phyloP scores from a whole-genome alignment of 495 filamentous ascomycete genomes.

The Annulohypoxylon maeteangense region DNA sequence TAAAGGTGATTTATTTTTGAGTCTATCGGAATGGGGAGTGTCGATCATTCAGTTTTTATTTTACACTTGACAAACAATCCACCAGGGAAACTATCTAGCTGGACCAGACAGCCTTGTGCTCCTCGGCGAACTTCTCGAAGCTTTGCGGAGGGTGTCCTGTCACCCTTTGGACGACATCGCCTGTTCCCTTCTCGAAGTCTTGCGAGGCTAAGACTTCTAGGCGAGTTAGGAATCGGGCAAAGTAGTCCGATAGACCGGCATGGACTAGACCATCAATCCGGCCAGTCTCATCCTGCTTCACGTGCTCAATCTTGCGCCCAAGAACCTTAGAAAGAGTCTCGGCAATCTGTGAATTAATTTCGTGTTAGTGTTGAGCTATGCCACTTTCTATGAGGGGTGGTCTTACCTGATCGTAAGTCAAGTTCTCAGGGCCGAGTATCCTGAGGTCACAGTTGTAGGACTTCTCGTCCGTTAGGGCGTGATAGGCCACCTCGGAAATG shows the following conservation, averaged over 20 bases:
- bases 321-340: constrained; percentile 25
- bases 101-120: background rate
- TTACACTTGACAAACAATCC: no score
- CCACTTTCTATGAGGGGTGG: background rate
- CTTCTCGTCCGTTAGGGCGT: constrained; percentile 52
- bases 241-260: background rate
- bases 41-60: no score
- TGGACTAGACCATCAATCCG: constrained; percentile 4
- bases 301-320: constrained; percentile 29
- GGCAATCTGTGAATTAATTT: constrained; percentile 14
- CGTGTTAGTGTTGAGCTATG: background rate
- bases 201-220: background rate
- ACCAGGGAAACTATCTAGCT: no score
- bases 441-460: constrained; percentile 57
- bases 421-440: constrained; percentile 58
- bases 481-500: constrained; percentile 58
- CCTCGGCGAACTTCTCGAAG: constrained; percentile 4
- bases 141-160: background rate
- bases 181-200: background rate
- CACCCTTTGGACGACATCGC: background rate
- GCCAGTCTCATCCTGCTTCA: constrained; percentile 22
- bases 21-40: no score
- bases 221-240: background rate
- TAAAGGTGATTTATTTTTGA: no score
- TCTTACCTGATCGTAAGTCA: constrained; percentile 59